Evolutionary conservation across 2,329 filamentous ascomycete genomes (phyloP).

Genomic region (Colletotrichum incanum): DNA sequence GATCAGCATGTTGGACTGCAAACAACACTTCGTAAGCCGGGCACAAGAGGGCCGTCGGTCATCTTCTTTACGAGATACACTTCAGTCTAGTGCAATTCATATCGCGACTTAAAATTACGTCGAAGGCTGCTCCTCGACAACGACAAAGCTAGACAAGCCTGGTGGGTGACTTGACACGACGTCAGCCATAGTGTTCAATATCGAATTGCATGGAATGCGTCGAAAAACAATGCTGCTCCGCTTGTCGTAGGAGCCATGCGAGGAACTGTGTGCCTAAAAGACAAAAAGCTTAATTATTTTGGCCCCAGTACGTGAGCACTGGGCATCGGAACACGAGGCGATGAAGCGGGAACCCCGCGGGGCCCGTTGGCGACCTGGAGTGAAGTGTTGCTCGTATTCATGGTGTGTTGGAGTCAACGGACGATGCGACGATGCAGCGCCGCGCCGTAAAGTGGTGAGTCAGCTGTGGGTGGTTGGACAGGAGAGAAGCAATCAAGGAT

Average conservation of each 20-base stretch:
- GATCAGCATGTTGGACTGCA: neutral
- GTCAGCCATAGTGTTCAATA: neutral
- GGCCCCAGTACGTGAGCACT: neutral
- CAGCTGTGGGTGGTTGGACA: constrained; percentile 1
- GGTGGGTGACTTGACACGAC: neutral
- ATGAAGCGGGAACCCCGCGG: constrained; percentile 29
- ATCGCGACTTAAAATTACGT: neutral
- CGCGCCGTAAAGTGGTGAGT: no score
- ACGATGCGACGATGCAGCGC: no score
- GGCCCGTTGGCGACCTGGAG: neutral
- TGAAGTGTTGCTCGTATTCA: constrained; percentile 24
- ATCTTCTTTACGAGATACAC: no score
- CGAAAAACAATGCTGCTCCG: no score
- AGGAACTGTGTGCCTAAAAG: neutral
- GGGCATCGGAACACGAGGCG: constrained; percentile 4
- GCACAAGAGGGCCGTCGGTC: neutral
- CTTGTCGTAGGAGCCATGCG: neutral
- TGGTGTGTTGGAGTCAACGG: constrained; percentile 5
- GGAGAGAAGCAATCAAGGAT: neutral
- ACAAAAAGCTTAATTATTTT: constrained; percentile 22
- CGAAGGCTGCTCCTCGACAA: neutral
- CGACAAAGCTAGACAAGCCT: neutral
- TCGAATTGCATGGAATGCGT: neutral
- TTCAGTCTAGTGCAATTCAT: neutral
- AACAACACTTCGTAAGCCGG: neutral